phyloP scores from a whole-genome alignment of 495 filamentous ascomycete species.

The Cryomyces antarcticus region DNA sequence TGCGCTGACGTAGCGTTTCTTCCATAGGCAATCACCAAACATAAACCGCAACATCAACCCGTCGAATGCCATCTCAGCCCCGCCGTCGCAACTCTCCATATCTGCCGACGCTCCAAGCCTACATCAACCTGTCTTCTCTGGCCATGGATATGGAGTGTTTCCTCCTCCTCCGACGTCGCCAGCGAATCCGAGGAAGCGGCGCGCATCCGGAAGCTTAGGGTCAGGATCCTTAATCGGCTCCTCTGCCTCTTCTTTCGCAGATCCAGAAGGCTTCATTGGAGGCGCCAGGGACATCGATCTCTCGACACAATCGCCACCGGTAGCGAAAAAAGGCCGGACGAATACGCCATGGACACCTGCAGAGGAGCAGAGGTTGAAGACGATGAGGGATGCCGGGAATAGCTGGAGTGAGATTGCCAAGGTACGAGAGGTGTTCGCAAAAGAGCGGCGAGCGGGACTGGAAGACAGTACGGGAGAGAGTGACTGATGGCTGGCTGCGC shows the following conservation, averaged over 20 bases:
- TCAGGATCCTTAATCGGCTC: neutral
- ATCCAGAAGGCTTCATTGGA: slow-evolving; percentile 1
- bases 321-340: slow-evolving; percentile 78
- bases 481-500: neutral
- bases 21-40: too few species aligned
- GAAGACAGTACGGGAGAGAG: neutral
- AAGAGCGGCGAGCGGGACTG: neutral
- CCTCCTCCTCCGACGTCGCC: neutral
- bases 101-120: slow-evolving; percentile 3
- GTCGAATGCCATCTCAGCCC: slow-evolving; percentile 3
- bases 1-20: too few species aligned
- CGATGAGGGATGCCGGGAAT: slow-evolving; percentile 77
- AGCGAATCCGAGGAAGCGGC: slow-evolving; percentile 8
- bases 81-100: slow-evolving; percentile 11
- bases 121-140: too few species aligned
- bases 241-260: slow-evolving; percentile 1
- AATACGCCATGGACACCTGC: slow-evolving; percentile 96
- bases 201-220: slow-evolving; percentile 7
- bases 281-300: slow-evolving; percentile 1
- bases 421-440: slow-evolving; percentile 24
- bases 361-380: slow-evolving; percentile 81
- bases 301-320: slow-evolving; percentile 24
- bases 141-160: neutral
- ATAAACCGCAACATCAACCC: too few species aligned
- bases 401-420: slow-evolving; percentile 98